Evolutionary conservation across 768 basidiomycete species (phyloP).

Genomic region (Xerocomellus dryophilus): DNA sequence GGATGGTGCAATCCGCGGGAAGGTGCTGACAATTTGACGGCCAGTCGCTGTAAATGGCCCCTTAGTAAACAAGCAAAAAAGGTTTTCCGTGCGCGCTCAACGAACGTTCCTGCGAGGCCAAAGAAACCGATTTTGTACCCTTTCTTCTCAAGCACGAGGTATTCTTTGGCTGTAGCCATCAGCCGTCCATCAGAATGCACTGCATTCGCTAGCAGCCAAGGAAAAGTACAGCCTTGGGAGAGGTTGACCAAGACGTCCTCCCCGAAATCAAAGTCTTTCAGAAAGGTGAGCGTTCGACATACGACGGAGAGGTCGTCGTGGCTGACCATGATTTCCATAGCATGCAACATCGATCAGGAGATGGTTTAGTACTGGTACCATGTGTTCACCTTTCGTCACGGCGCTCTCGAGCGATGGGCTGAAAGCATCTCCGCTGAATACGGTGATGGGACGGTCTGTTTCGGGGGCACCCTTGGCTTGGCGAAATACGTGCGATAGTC

Average conservation of each 20-base stretch:
- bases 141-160: conserved; percentile 7
- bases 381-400: conserved; percentile 8
- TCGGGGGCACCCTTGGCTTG: background rate
- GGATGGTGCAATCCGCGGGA: conserved; percentile 1
- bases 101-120: conserved; percentile 12
- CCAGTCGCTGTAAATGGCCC: background rate
- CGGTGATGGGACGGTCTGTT: background rate
- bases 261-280: conserved; percentile 4
- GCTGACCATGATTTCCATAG: conserved; percentile 7
- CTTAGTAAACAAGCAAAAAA: background rate
- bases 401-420: conserved; percentile 6
- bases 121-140: conserved; percentile 4
- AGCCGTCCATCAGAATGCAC: conserved; percentile 2
- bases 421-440: conserved; percentile 12
- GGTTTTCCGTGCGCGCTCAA: background rate
- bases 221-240: conserved; percentile 7
- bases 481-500: conserved; percentile 1
- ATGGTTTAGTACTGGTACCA: conserved; percentile 4
- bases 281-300: background rate
- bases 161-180: conserved; percentile 1
- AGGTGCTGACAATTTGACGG: conserved; percentile 9
- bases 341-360: conserved; percentile 11
- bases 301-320: too few species aligned
- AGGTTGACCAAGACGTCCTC: conserved; percentile 7
- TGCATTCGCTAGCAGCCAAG: conserved; percentile 10